These are phyloP conservation scores for Ophiosphaerella herpotricha DNA, from an alignment of 2,329 filamentous ascomycete genomes.

Conservation along the genomic window DNA sequence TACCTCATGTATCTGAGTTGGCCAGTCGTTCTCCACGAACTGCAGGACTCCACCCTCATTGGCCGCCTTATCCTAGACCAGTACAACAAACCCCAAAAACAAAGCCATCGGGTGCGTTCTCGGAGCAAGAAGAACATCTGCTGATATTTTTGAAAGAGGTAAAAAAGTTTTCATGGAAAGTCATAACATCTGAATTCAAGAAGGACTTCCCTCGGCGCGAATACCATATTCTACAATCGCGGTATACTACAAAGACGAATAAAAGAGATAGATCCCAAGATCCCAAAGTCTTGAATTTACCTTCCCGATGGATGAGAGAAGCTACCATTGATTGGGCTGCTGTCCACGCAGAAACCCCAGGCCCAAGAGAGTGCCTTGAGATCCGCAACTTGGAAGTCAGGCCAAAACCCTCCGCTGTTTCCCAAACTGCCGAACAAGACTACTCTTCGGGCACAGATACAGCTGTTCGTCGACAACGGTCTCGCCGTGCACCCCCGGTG, in stretches of 20 bases:
- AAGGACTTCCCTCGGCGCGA: constrained; percentile 39
- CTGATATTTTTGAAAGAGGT: constrained; percentile 51
- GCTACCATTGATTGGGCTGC: constrained; percentile 26
- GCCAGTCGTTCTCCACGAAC: no score
- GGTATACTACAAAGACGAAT: constrained; percentile 34
- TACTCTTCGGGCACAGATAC: constrained; percentile 28
- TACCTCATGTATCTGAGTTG: constrained; percentile 3
- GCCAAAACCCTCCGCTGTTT: not conserved
- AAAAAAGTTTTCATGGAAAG: constrained; percentile 41
- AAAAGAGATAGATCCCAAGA: constrained; percentile 32
- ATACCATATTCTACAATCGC: constrained; percentile 26
- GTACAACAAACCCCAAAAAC: not conserved
- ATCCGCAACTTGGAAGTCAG: not conserved
- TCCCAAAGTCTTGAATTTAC: constrained; percentile 24
- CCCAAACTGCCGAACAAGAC: constrained; percentile 11
- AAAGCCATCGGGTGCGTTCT: constrained; percentile 7
- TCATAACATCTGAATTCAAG: constrained; percentile 36
- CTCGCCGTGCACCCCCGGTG: constrained; percentile 27
- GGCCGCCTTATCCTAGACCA: no score
- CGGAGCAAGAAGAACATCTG: constrained; percentile 32
- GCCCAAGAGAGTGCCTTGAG: constrained; percentile 3
- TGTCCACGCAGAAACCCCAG: constrained; percentile 14
- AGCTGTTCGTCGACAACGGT: constrained; percentile 16
- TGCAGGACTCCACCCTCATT: no score
- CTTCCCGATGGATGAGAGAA: constrained; percentile 32